Base-by-base conservation (phyloP, 805 yeast genomes). In the Monosporozyma yasuniensis region DNA sequence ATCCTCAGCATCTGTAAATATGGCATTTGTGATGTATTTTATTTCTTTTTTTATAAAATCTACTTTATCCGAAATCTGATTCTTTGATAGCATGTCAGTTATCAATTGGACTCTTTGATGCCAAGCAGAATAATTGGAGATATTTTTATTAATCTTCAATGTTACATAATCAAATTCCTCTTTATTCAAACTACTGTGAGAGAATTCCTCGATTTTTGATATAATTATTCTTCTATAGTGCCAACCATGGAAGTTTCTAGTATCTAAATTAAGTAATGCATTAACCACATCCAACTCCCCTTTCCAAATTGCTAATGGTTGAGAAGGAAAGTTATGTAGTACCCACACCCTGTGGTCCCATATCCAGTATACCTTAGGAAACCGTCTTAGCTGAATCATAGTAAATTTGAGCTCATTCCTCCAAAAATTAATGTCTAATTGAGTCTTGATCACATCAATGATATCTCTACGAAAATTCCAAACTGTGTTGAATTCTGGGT, bases 231-330 rank as follows among this genome's bases (percentile, higher is more conserved):
- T 73, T 60, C 99, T 73, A 64, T 93, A 93, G 46, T 86, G 88
- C 99, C 99, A 91, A 1, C 96, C 98, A 64, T 90, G 97, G 66
- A 76, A 93, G 64, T 93, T 93, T 57, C 99, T 76, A 16, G 85
- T 73, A 61, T 93, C 99, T 47, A 77, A 65, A 23, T 75, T 74
- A 48, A 91, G 72, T 58, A 93, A 69, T 58, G 80, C 80, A 51
- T 77, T 78, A 1, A 87, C 90, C 8, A 89, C 73, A 1, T 66
- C 72, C 58, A 93, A 67, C 64, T 93, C 99, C 30, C 60, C 63
- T n/a, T 71, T 64, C 93, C 95, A 88, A 48, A 82, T 68, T n/a
- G 49, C 48, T 3, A 50, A 46, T 2, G 61, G 54, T 10, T 83
- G 78, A 0, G 61, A 57, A 1, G 75, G 72, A 32, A 78, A 77